Conservation (phyloP, 1,139 yeast genomes). For the Wickerhamomyces sp. region DNA sequence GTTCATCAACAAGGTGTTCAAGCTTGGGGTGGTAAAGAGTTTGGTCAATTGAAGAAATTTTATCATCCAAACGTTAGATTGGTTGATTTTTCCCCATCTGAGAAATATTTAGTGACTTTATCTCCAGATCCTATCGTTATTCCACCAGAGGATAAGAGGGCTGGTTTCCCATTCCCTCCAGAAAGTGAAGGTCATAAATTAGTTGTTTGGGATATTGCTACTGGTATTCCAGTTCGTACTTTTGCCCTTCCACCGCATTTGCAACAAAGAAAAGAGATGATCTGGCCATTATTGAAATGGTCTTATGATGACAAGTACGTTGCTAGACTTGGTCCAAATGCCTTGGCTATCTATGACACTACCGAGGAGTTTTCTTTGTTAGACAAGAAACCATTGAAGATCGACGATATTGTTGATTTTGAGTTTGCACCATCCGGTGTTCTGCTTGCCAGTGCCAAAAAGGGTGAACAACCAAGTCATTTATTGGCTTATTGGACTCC, state of each 20-base stretch:
- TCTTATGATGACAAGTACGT: constrained; percentile 89
- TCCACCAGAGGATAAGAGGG: constrained; percentile 62
- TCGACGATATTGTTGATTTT: constrained; percentile 85
- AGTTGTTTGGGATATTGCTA: constrained; percentile 86
- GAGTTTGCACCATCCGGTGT: constrained; percentile 94
- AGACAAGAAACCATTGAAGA: constrained; percentile 80
- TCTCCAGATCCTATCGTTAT: constrained; percentile 78
- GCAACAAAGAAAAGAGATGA: constrained; percentile 66
- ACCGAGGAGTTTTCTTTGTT: constrained; percentile 65
- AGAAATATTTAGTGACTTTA: constrained; percentile 83
- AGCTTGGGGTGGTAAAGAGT: constrained; percentile 90
- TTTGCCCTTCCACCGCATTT: constrained; percentile 84
- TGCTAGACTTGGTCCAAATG: constrained; percentile 94
- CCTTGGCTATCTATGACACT: constrained; percentile 77
- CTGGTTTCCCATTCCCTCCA: constrained; percentile 75
- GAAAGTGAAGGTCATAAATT: constrained; percentile 91
- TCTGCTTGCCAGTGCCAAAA: constrained; percentile 50
- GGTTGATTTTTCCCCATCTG: constrained; percentile 89
- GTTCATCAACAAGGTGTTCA: constrained; percentile 94
- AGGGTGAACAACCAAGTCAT: constrained; percentile 42
- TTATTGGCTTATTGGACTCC: constrained; percentile 96
- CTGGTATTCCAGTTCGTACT: constrained; percentile 82
- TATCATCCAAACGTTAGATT: constrained; percentile 88
- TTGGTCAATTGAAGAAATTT: constrained; percentile 70
- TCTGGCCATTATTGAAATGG: constrained; percentile 99